These are phyloP conservation scores for Eutrema heterophyllum DNA, from an alignment of 345 rosid species.

Conservation along the genomic window DNA sequence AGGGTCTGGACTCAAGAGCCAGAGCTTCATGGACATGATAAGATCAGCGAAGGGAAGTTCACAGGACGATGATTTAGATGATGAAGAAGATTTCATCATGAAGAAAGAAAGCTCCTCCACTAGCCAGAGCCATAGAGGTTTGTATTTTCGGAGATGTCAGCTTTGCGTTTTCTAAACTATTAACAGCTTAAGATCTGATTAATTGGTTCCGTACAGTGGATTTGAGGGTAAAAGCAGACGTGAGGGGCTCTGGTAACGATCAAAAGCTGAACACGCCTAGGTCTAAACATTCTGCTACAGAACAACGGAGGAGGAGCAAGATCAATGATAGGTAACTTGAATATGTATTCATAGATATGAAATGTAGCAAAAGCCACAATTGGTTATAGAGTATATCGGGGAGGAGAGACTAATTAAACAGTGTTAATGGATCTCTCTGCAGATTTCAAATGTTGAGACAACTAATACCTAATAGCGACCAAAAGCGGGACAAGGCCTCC, in stretches of 20 bases:
- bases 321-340: slow-evolving; percentile 74
- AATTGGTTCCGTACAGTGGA: slow-evolving; percentile 39
- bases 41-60: slow-evolving; percentile 62
- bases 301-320: slow-evolving; percentile 96
- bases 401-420: neutral
- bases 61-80: slow-evolving; percentile 63
- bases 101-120: slow-evolving; percentile 68
- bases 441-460: slow-evolving; percentile 92
- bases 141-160: neutral
- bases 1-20: slow-evolving; percentile 52
- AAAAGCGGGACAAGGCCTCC: slow-evolving; percentile 94
- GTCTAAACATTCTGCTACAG: slow-evolving; percentile 98
- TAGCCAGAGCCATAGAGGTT: slow-evolving; percentile 49
- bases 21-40: slow-evolving; percentile 92
- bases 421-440: slow-evolving; percentile 20
- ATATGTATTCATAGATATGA: neutral
- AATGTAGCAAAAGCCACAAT: neutral
- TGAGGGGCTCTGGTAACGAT: slow-evolving; percentile 51
- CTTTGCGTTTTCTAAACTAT: neutral
- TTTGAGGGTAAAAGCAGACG: slow-evolving; percentile 59
- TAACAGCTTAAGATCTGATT: slow-evolving; percentile 3
- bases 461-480: slow-evolving; percentile 85
- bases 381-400: neutral
- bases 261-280: slow-evolving; percentile 82
- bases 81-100: slow-evolving; percentile 63